Percentiles rank a stretch among this genome's conserved stretches.
Conservation (phyloP, 768 basidiomycete species). For the Kwoniella shandongensis region DNA sequence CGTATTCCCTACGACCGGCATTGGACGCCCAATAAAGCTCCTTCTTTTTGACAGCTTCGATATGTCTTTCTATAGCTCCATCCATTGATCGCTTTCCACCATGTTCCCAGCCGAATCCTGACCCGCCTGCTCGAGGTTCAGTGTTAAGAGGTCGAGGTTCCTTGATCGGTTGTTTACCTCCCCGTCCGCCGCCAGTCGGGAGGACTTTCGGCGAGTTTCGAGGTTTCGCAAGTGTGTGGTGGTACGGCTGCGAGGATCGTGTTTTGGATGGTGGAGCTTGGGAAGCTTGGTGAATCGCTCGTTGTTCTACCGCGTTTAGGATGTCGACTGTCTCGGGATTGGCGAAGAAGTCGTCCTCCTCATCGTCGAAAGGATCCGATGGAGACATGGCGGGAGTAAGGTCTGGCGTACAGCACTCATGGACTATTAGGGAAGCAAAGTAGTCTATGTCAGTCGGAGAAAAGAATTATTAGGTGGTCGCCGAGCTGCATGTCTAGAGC, state of each 20-base stretch:
- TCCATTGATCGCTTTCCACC: conserved; percentile 37
- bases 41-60: conserved; percentile 24
- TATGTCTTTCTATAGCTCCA: conserved; percentile 34
- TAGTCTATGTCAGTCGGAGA: too few species aligned
- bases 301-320: conserved; percentile 27
- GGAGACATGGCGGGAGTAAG: not conserved
- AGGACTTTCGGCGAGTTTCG: conserved; percentile 9
- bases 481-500: too few species aligned
- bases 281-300: conserved; percentile 22
- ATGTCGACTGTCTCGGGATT: conserved; percentile 26
- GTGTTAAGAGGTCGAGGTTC: conserved; percentile 41
- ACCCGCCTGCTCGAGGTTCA: conserved; percentile 24
- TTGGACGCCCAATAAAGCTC: conserved; percentile 27
- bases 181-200: too few species aligned
- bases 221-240: conserved; percentile 38
- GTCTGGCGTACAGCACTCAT: too few species aligned
- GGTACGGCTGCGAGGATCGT: conserved; percentile 16
- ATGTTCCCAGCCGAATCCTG: conserved; percentile 43
- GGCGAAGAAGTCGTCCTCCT: conserved; percentile 37
- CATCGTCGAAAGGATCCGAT: conserved; percentile 39
- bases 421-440: too few species aligned
- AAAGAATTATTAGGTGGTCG: too few species aligned
- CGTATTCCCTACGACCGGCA: conserved; percentile 1
- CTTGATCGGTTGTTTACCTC: conserved; percentile 1
- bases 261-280: conserved; percentile 18